A percentile compares a stretch with the other conserved stretches of the same genome.
Conservation (phyloP, 1,284 basidiomycete genomes). For the Apiotrichum sp. region DNA sequence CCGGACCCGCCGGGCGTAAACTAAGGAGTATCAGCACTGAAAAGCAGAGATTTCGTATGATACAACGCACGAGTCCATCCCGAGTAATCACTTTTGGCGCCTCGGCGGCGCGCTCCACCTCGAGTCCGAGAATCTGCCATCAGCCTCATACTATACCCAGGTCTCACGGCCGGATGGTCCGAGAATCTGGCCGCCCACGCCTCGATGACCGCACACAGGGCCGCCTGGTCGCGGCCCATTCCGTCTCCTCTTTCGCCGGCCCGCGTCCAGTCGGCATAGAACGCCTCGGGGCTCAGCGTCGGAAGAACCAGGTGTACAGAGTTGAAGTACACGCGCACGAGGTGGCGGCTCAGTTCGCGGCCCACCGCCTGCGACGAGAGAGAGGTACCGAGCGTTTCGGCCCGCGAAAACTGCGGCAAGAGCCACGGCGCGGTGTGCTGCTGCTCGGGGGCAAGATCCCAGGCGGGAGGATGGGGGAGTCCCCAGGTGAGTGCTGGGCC, state of each 20-base stretch:
- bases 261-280: slow-evolving; percentile 33
- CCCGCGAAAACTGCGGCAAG: slow-evolving; percentile 18
- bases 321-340: slow-evolving; percentile 32
- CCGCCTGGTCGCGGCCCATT: slow-evolving; percentile 31
- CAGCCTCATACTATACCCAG: neutral
- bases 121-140: slow-evolving; percentile 23
- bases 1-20: slow-evolving; percentile 7
- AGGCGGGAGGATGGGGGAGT: too few relatives aligned
- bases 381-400: slow-evolving; percentile 23
- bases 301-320: slow-evolving; percentile 33
- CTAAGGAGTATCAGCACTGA: neutral
- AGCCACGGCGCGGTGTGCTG: too few relatives aligned
- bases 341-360: slow-evolving; percentile 26
- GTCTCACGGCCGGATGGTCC: slow-evolving; percentile 32
- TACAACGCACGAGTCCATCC: slow-evolving; percentile 19
- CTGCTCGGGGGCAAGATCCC: too few relatives aligned
- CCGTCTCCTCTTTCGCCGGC: slow-evolving; percentile 32
- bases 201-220: slow-evolving; percentile 35
- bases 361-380: slow-evolving; percentile 34
- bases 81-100: slow-evolving; percentile 19
- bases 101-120: slow-evolving; percentile 5
- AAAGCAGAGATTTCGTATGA: too few relatives aligned
- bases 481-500: too few relatives aligned
- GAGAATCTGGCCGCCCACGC: slow-evolving; percentile 40
- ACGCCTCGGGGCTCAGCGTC: slow-evolving; percentile 33